A percentile compares a stretch with the other conserved stretches of the same genome.
These are phyloP conservation scores for Murraya paniculata DNA, from an alignment of 345 rosid species.

Conservation along the genomic window DNA sequence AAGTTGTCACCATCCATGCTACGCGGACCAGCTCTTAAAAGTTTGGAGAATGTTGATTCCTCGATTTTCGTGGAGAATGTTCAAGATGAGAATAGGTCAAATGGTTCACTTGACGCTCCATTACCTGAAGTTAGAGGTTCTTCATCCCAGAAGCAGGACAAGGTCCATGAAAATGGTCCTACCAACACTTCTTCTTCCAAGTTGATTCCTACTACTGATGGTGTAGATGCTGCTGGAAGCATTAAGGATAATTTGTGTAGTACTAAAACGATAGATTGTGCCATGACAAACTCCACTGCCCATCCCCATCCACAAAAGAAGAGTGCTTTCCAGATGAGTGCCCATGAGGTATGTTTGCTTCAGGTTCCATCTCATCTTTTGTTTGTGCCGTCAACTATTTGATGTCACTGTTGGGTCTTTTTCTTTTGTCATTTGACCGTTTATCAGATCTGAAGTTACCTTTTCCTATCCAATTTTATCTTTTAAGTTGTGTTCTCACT, in stretches of 20 bases:
- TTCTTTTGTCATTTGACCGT: neutral
- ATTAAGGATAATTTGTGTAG: constrained; percentile 27
- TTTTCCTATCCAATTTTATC: neutral
- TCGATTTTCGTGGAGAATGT: constrained; percentile 43
- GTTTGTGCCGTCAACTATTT: neutral
- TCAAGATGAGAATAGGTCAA: constrained; percentile 34
- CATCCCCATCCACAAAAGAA: constrained; percentile 38
- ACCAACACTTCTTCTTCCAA: constrained; percentile 27
- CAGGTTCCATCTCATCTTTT: neutral
- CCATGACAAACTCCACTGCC: constrained; percentile 28
- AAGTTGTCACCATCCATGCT: constrained; percentile 77
- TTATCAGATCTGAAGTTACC: neutral
- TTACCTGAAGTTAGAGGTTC: constrained; percentile 30
- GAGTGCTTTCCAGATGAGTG: constrained; percentile 70
- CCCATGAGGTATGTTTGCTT: constrained; percentile 60
- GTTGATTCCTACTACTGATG: constrained; percentile 30
- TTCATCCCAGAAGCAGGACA: constrained; percentile 36
- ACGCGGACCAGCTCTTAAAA: constrained; percentile 72
- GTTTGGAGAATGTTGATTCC: constrained; percentile 63
- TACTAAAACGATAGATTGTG: constrained; percentile 29
- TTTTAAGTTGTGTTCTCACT: neutral
- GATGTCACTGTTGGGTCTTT: neutral
- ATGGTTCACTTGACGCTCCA: constrained; percentile 17
- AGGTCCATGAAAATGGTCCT: constrained; percentile 36
- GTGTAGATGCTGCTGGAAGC: constrained; percentile 22